Evolutionary conservation across 768 basidiomycete genomes (phyloP), one percentile per base, ranked within the genome.

Genomic region (Lactarius evosmus): DNA sequence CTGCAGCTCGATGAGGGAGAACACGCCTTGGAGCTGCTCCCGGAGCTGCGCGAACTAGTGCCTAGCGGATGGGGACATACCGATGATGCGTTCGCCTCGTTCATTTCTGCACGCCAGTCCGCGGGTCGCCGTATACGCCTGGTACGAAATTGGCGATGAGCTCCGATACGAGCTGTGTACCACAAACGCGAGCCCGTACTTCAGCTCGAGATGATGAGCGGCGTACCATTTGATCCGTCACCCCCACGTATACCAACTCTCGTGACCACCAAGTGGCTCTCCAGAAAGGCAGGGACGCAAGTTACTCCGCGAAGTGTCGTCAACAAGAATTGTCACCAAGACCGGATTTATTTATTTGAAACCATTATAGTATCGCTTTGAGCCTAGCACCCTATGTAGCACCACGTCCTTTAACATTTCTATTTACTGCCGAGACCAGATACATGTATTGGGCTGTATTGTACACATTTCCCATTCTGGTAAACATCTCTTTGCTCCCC

Each of bases 31-130:
- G 58, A 60, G 34, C 25, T 60, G 1, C 49, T 60, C 17, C 58
- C 58, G 19, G 16, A 0, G 11, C 19, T 60, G 27, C 34, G 30
- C 19, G 33, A 40, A 50, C 27, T 60, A 11, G 58, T 60, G 8
- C 25, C 50, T 17, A 27, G 49, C 6, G 58, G 50, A 52, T 52
- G 58, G 58, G 58, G 58, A 3, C 49, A 51, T 3, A 38, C 49
- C 1, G 34, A 60, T 3, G 34, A 60, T 29, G 25, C 50, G 2
- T 51, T 38, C 9, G 4, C 58, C 19, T 60, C 58, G 2, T 60
- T 60, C 27, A 9, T 60, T 27, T 9, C 27, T 1, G 58, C 50
- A 29, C 34, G 50, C 29, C 34, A 29, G 5, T 6, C 19, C 34
- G 50, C 58, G 12, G 49, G 36, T 12, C 34, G 50, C 5, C 34